Percentiles rank a stretch among this genome's conserved stretches.
Conservation (phyloP, 2,329 filamentous ascomycete species). For the Myriosclerotinia scirpicola region DNA sequence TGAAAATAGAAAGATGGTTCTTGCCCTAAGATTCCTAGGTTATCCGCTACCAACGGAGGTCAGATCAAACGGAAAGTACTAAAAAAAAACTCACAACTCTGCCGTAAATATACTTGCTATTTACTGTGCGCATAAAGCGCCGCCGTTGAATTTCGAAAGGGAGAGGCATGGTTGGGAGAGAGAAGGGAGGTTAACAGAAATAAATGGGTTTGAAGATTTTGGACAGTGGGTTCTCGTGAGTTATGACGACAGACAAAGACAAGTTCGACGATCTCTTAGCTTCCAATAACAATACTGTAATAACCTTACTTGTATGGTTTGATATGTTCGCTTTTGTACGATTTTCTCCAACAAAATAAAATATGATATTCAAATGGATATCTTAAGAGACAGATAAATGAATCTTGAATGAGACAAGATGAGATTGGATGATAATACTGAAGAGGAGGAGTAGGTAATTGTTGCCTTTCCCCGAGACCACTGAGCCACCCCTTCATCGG, state of each 20-base stretch:
- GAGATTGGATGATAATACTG: background rate
- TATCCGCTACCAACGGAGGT: background rate
- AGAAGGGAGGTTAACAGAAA: constrained; percentile 2
- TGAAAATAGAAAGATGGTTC: background rate
- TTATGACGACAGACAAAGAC: constrained; percentile 22
- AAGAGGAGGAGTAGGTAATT: background rate
- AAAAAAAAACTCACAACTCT: constrained; percentile 57
- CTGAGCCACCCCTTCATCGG: constrained; percentile 1
- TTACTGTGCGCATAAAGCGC: constrained; percentile 64
- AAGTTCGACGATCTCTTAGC: constrained; percentile 12
- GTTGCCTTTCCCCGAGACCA: constrained; percentile 7
- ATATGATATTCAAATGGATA: too few relatives aligned
- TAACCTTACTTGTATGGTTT: background rate
- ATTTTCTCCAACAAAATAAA: background rate
- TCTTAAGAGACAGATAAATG: background rate
- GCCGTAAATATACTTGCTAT: constrained; percentile 72
- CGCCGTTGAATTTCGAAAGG: constrained; percentile 57
- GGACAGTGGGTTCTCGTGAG: constrained; percentile 5
- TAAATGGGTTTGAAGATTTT: background rate
- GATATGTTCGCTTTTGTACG: background rate
- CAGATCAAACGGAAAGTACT: constrained; percentile 34
- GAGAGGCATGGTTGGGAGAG: constrained; percentile 47
- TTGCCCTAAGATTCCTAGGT: background rate
- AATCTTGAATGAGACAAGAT: background rate
- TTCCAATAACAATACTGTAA: background rate